Evolutionary conservation across 495 filamentous ascomycete genomes (phyloP).

Genomic region (Terfezia boudieri): DNA sequence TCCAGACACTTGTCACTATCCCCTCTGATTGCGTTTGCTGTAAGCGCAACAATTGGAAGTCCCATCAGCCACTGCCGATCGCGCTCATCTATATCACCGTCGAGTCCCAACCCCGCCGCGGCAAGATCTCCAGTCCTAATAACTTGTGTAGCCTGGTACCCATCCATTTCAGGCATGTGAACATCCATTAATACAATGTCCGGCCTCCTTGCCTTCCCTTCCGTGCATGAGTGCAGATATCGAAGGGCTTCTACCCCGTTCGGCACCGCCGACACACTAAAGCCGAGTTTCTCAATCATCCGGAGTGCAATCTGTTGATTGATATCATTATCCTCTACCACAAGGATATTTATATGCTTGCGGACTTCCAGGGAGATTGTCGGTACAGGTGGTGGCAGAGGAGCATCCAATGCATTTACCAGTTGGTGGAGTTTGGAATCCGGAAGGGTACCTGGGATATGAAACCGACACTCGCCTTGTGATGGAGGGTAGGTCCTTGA

Average conservation of each 20-base stretch:
- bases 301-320: constrained; percentile 61
- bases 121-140: constrained; percentile 26
- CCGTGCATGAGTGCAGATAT: constrained; percentile 36
- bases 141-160: constrained; percentile 51
- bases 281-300: constrained; percentile 54
- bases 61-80: constrained; percentile 5
- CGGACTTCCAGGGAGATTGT: constrained; percentile 22
- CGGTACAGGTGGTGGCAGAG: not conserved
- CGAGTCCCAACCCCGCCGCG: not conserved
- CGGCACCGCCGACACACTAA: constrained; percentile 24
- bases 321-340: constrained; percentile 62
- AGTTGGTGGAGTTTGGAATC: too few relatives aligned
- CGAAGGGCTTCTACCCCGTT: constrained; percentile 60
- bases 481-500: too few relatives aligned
- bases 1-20: constrained; percentile 54
- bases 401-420: too few relatives aligned
- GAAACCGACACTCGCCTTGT: too few relatives aligned
- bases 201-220: constrained; percentile 4
- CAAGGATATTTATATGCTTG: constrained; percentile 35
- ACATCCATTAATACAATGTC: constrained; percentile 78
- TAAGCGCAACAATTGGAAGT: constrained; percentile 60
- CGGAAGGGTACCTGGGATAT: too few relatives aligned
- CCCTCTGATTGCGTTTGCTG: constrained; percentile 59
- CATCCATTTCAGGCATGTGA: constrained; percentile 65
- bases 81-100: not conserved